Base-by-base conservation (phyloP, 2,329 filamentous ascomycete species). In the Arachnopeziza araneosa region DNA sequence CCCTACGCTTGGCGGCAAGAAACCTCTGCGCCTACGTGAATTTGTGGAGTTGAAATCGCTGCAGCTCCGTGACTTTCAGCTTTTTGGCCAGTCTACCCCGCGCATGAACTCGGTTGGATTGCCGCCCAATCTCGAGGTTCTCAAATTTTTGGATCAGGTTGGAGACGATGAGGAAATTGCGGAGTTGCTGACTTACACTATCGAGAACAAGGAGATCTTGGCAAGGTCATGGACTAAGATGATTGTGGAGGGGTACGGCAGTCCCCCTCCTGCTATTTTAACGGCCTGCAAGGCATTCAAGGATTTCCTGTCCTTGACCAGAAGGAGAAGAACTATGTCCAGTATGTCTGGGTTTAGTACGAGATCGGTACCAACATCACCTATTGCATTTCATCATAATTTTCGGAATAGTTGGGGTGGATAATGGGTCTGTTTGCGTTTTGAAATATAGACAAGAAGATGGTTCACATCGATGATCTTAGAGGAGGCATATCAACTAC, bases 101-200 rank as follows among this genome's bases (percentile, higher is more conserved):
- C 72, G 79, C 3, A 63, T 80, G 53, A 73, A 77, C 58, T 79
- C 77, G 0, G 77, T 80, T 19, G 79, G 77, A 14, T 67, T 81
- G 21, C 78, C 79, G 1, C 78, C 78, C 0, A 72, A 75, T 60
- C 69, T 81, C 17, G 75, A 79, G 64, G 75, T 70, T 2, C 63
- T 81, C 23, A 77, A 79, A 56, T 78, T 80, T 59, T 75, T 78
- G 60, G 77, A 77, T 59, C 71, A 75, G 30, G 70, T 80, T 10
- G 78, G 78, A 1, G 76, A 73, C 0, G 79, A 80, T 56, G 78
- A 78, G 2, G 77, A 79, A 64, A 76, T 80, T 50, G 75, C 74
- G 0, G 79, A 80, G 50, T 63, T 81, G 17, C 66, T 81, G 23
- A 73, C 75, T 17, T 74, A 74, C 63, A 74, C 72, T 23, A 70